These are phyloP conservation scores for Geotrichum histeridarum DNA, from an alignment of 1,139 yeast species.

Conservation along the genomic window DNA sequence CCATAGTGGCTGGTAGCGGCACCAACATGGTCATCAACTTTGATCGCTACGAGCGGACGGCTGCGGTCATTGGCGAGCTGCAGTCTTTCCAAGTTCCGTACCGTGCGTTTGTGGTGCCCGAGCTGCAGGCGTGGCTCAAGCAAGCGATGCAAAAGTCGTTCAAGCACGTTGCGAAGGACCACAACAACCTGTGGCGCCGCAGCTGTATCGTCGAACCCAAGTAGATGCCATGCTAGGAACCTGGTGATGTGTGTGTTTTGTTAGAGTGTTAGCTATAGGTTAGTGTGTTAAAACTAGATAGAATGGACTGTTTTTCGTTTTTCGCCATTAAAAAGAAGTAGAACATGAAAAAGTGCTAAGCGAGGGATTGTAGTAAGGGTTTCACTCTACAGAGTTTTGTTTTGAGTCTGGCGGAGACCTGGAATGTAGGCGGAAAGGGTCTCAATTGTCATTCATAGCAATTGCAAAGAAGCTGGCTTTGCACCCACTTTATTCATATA, in stretches of 20 bases:
- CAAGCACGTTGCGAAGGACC: constrained; percentile 31
- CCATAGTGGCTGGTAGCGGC: neutral
- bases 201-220: constrained; percentile 38
- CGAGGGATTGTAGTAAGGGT: neutral
- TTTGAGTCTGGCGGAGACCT: too few species aligned
- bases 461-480: too few species aligned
- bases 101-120: constrained; percentile 27
- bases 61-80: constrained; percentile 67
- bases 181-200: constrained; percentile 39
- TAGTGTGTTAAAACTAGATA: neutral
- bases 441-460: too few species aligned
- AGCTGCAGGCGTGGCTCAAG: constrained; percentile 37
- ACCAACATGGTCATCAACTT: constrained; percentile 53
- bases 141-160: constrained; percentile 35
- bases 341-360: neutral
- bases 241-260: neutral
- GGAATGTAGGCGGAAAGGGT: too few species aligned
- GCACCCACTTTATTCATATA: too few species aligned
- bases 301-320: neutral
- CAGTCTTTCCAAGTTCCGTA: constrained; percentile 72
- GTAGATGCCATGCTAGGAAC: neutral
- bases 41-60: constrained; percentile 72
- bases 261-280: too few species aligned
- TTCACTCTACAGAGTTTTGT: neutral
- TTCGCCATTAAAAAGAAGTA: neutral